Evolutionary conservation across 441 rosid genomes (phyloP).

Genomic region (Adansonia gregorii): DNA sequence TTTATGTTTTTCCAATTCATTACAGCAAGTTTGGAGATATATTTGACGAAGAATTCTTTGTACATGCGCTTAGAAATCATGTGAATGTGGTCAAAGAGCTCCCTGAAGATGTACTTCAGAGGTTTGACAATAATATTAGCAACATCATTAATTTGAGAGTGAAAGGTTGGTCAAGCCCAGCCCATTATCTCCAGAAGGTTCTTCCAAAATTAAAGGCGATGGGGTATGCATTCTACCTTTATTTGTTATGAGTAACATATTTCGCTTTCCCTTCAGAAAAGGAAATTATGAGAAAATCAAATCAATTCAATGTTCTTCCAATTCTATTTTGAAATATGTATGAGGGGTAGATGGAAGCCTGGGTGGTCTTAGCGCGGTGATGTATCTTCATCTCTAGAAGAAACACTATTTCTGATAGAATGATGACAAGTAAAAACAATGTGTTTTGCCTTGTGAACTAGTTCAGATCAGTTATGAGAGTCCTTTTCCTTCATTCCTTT

Average conservation of each 20-base stretch:
- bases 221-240: conserved; percentile 50
- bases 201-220: conserved; percentile 75
- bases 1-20: conserved; percentile 21
- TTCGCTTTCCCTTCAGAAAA: neutral
- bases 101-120: conserved; percentile 81
- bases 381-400: neutral
- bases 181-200: conserved; percentile 88
- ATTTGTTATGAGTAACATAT: conserved; percentile 6
- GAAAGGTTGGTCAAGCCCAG: conserved; percentile 87
- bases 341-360: neutral
- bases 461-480: neutral
- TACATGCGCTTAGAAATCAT: conserved; percentile 67
- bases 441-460: neutral
- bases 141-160: conserved; percentile 90
- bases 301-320: conserved; percentile 1
- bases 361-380: neutral
- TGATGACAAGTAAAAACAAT: neutral
- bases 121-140: conserved; percentile 80
- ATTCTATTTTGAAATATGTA: neutral
- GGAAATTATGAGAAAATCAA: neutral
- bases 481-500: conserved; percentile 11
- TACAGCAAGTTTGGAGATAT: conserved; percentile 90
- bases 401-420: neutral
- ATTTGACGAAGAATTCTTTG: conserved; percentile 92
- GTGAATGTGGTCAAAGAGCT: conserved; percentile 79